Percentiles rank a stretch among this genome's conserved stretches.
These are phyloP conservation scores for Exserohilum turcica DNA, from an alignment of 2,329 filamentous ascomycete species.

Conservation along the genomic window DNA sequence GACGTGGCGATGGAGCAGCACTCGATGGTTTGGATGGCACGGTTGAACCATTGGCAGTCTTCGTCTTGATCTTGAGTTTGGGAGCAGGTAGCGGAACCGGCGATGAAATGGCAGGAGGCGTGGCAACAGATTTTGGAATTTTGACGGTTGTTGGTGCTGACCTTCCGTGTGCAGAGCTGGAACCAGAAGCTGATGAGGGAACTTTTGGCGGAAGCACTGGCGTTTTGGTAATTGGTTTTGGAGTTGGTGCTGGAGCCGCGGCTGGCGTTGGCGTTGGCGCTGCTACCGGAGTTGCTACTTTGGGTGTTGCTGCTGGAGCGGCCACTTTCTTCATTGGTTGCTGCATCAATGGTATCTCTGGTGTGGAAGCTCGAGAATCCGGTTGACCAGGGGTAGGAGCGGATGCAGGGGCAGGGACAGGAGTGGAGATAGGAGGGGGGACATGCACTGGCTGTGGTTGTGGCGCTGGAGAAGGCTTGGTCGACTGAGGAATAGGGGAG, in stretches of 20 bases:
- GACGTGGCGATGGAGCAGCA: conserved; percentile 22
- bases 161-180: conserved; percentile 9
- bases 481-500: conserved; percentile 22
- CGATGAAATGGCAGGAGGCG: conserved; percentile 31
- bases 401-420: conserved; percentile 1
- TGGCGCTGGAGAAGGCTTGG: conserved; percentile 23
- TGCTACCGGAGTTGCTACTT: conserved; percentile 10
- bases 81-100: conserved; percentile 31
- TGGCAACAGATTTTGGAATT: conserved; percentile 22
- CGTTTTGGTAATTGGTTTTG: conserved; percentile 5
- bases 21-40: conserved; percentile 14
- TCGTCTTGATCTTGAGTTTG: conserved; percentile 38
- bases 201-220: conserved; percentile 13
- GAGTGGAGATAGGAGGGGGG: no score
- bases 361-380: conserved; percentile 24
- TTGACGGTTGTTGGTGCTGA: conserved; percentile 20
- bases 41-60: conserved; percentile 20
- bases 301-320: conserved; percentile 24
- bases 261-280: conserved; percentile 6
- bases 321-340: conserved; percentile 23
- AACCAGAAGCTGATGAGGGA: conserved; percentile 12
- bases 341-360: conserved; percentile 23
- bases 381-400: conserved; percentile 15
- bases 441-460: not conserved
- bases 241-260: not conserved